Evolutionary conservation across 768 basidiomycete species (phyloP), one percentile per base, ranked within the genome.

Genomic region (Boletus vinaceobasis): DNA sequence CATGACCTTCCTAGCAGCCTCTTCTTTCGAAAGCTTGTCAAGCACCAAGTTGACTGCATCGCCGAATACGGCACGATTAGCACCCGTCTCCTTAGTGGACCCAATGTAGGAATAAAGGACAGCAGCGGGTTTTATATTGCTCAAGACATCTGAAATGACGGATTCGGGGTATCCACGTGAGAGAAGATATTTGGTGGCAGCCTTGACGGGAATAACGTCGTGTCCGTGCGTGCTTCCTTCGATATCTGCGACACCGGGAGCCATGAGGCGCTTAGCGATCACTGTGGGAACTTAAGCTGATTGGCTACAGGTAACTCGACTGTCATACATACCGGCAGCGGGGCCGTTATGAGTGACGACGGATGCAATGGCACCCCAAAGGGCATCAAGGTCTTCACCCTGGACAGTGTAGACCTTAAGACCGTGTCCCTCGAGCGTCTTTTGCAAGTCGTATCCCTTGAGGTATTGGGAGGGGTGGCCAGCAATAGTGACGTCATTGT

Each of bases 401-500:
- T 89, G 72, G 33, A 81, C 87, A 3, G 77, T 79, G 58, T 87
- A 50, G 31, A 93, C 88, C 71, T 86, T 87, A 61, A 94, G 75
- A 2, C 92, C 91, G 57, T 93, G 91, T 5, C 92, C 92, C 53
- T 80, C 76, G 15, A 93, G 80, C 0, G 90, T 93, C 74, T 85
- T 82, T 23, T 71, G 65, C 33, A 93, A 65, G 48, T 84, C 78
- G 72, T 83, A 94, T 23, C 91, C 91, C 66, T 85, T 85, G 62
- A 93, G 81, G 67, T 93, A 93, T 46, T 92, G 71, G 14, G 90
- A 92, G 5, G 92, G 92, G 64, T 93, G 90, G 0, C 92, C 92
- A n/a, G 91, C 85, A 56, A 93, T 94, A 8, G 91, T 93, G 60
- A 93, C 91, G 67, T 94, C 86, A 72, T 94, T 93, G 72, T 93